Conservation (phyloP, 2,329 filamentous ascomycete genomes). For the Claviceps arundinis region DNA sequence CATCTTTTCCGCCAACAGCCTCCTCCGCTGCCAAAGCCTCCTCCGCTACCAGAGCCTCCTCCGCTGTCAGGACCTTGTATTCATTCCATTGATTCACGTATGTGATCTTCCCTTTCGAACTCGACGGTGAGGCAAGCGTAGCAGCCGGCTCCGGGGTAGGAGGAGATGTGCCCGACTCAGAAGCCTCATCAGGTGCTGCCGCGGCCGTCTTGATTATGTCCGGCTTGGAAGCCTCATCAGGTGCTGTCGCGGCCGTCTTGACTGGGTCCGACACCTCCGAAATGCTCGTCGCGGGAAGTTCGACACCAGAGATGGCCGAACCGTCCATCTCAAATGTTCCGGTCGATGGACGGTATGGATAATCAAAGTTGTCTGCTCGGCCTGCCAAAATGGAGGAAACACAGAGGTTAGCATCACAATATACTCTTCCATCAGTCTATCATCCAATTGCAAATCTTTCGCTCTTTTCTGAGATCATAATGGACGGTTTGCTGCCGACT, state of each 20-base stretch:
- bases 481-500: too few relatives aligned
- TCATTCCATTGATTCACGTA: slow-evolving; percentile 27
- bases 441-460: background rate
- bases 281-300: slow-evolving; percentile 18
- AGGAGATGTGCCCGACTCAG: too few relatives aligned
- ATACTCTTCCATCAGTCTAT: background rate
- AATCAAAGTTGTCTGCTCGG: slow-evolving; percentile 18
- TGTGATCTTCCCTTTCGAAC: slow-evolving; percentile 15
- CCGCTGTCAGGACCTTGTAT: slow-evolving; percentile 7
- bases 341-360: slow-evolving; percentile 14
- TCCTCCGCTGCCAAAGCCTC: background rate
- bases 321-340: slow-evolving; percentile 27
- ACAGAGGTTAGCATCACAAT: background rate
- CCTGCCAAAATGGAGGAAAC: slow-evolving; percentile 13
- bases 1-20: background rate
- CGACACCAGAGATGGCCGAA: slow-evolving; percentile 16
- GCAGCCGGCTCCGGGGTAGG: slow-evolving; percentile 17
- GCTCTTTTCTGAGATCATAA: background rate
- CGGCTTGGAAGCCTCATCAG: too few relatives aligned
- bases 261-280: slow-evolving; percentile 1
- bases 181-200: too few relatives aligned
- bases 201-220: too few relatives aligned
- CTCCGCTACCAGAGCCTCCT: background rate
- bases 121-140: slow-evolving; percentile 21
- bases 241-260: too few relatives aligned